A percentile compares a stretch with the other conserved stretches of the same genome.
These are phyloP conservation scores for Chaetomiaceae sp. DNA, from an alignment of 2,329 filamentous ascomycete genomes.

Conservation along the genomic window DNA sequence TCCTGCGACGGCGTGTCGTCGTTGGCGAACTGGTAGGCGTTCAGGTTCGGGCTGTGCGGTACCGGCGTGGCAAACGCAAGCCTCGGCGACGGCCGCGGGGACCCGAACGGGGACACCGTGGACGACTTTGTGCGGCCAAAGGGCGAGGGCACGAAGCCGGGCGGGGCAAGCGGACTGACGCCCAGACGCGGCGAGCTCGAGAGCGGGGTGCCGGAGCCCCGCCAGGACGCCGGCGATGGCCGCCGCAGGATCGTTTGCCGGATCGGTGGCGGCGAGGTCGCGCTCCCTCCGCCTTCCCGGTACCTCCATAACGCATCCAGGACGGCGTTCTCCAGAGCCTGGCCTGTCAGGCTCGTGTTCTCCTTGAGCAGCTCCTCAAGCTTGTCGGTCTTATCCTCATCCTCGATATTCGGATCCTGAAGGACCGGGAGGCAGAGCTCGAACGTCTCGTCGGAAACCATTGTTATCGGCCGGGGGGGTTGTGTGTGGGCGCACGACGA, in stretches of 20 bases:
- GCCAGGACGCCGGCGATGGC: slow-evolving; percentile 90
- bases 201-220: slow-evolving; percentile 71
- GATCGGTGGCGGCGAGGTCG: slow-evolving; percentile 73
- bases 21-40: slow-evolving; percentile 88
- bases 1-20: slow-evolving; percentile 76
- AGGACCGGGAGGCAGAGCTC: slow-evolving; percentile 86
- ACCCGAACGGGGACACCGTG: slow-evolving; percentile 84
- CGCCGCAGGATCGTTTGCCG: slow-evolving; percentile 86
- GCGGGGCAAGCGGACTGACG: slow-evolving; percentile 76
- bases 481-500: neutral
- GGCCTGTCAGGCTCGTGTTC: slow-evolving; percentile 68
- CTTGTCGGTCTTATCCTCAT: slow-evolving; percentile 92
- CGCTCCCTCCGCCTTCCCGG: slow-evolving; percentile 57
- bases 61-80: slow-evolving; percentile 82
- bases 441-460: slow-evolving; percentile 91
- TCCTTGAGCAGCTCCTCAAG: slow-evolving; percentile 79
- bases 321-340: slow-evolving; percentile 79
- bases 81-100: slow-evolving; percentile 85
- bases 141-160: slow-evolving; percentile 72
- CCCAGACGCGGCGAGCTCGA: slow-evolving; percentile 76
- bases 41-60: slow-evolving; percentile 87
- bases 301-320: slow-evolving; percentile 87
- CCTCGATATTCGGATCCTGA: slow-evolving; percentile 73
- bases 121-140: slow-evolving; percentile 73
- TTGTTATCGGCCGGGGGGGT: slow-evolving; percentile 36